Percentiles rank a stretch among this genome's conserved stretches.
Conservation (phyloP, 202 grass and related monocot genomes). For the Zoysia matrella region DNA sequence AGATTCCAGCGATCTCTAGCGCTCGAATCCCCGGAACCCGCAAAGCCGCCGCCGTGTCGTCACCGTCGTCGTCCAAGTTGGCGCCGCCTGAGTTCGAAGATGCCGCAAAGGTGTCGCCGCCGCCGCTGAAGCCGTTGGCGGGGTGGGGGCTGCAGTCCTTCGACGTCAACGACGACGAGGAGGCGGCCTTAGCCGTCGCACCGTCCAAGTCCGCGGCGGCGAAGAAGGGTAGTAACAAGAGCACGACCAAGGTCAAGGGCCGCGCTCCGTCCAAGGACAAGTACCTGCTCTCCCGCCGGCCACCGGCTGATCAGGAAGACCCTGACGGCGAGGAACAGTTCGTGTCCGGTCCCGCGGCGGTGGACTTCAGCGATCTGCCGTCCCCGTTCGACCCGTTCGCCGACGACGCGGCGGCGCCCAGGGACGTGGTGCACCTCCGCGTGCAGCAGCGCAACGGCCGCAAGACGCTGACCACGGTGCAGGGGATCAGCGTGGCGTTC, state of each 20-base stretch:
- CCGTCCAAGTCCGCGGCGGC: not conserved
- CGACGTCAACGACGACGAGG: constrained; percentile 38
- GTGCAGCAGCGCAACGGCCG: constrained; percentile 65
- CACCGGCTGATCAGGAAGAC: too few species aligned
- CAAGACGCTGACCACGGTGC: constrained; percentile 71
- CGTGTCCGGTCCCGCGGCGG: too few species aligned
- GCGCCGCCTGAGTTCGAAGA: not conserved
- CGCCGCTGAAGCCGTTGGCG: not conserved
- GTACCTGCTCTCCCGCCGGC: constrained; percentile 19
- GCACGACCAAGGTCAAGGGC: not conserved
- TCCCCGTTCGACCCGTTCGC: too few species aligned
- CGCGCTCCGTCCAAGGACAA: constrained; percentile 31
- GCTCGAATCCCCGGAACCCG: not conserved
- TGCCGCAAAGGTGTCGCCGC: constrained; percentile 8
- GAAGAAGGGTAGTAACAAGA: not conserved
- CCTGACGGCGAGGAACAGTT: too few species aligned
- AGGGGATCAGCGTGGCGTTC: constrained; percentile 54
- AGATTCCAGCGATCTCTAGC: constrained; percentile 18
- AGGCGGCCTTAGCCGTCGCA: not conserved
- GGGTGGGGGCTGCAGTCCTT: constrained; percentile 28
- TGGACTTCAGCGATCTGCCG: too few species aligned
- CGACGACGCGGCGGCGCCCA: too few species aligned
- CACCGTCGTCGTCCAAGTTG: constrained; percentile 3
- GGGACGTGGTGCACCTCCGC: constrained; percentile 21
- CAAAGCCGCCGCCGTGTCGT: not conserved